Base-by-base conservation (phyloP, 2,329 filamentous ascomycete genomes). In the Immersiporthe knoxdaviesiana region DNA sequence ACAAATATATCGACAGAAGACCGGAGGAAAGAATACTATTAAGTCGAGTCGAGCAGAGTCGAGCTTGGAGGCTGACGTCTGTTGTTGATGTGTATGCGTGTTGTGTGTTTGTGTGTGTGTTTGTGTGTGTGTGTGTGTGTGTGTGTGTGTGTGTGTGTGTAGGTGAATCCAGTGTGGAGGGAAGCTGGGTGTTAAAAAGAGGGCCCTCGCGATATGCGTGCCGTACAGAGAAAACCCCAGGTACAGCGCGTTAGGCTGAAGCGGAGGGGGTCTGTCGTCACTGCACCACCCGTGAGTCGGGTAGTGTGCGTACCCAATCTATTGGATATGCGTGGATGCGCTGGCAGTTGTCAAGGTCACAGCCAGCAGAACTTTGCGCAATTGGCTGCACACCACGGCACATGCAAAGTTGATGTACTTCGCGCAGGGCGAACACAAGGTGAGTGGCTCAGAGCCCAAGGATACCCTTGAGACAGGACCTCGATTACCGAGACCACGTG, bases 281-380 rank as follows among this genome's bases (percentile, higher is more conserved):
- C 79, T 81, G 79, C 80, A 78, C 44, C 81, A 81, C 78, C 79
- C 77, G 80, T 75, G 76, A 78, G 78, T 78, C 78, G 81, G 79
- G 80, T 78, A 79, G 79, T 79, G 80, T 82, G 78, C 78, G 82
- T 79, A 77, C 78, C 80, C 82, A 84, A 85, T 85, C 82, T 84
- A 86, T 84, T 85, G 82, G 83, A 81, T 83, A 84, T 85, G 84
- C 80, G 85, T 82, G 80, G 82, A 86, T 88, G 87, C 84, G 87
- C 83, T 89, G 87, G 86, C 87, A 88, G 76, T 80, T 76, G 77
- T 79, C 78, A 80, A 82, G 81, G 80, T 84, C 80, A 80, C 81
- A 82, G 80, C 81, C 82, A 47, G 81, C 82, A 47, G 81, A 80
- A n/a, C n/a, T 82, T 81, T 81, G 81, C 81, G 83, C 81, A 83